phyloP scores from a whole-genome alignment of 148 eudicot species.

The Arctostaphylos glauca region DNA sequence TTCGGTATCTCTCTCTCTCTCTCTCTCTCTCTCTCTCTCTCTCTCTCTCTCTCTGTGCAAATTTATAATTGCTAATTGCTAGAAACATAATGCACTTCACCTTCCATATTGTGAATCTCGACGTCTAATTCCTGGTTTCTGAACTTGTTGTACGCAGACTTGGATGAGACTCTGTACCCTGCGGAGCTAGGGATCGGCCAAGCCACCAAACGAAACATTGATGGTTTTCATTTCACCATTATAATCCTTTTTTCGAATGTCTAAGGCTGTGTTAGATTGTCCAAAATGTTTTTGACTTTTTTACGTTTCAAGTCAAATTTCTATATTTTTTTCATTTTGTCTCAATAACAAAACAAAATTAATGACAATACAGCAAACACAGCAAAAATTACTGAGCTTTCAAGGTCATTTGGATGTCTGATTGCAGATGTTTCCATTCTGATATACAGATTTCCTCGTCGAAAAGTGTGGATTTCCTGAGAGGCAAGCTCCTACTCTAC shows the following conservation, averaged over 20 bases:
- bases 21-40: conserved; percentile 9
- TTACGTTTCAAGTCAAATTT: too few species aligned
- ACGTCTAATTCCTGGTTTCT: background rate
- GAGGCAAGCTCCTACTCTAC: conserved; percentile 55
- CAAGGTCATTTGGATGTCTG: background rate
- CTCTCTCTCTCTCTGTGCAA: too few species aligned
- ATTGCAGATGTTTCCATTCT: background rate
- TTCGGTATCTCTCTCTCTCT: conserved; percentile 40
- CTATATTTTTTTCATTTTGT: background rate
- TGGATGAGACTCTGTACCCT: conserved; percentile 89
- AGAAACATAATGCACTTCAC: background rate
- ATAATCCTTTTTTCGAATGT: background rate
- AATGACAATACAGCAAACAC: background rate
- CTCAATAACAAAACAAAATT: background rate
- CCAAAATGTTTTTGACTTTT: background rate
- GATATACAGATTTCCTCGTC: conserved; percentile 57
- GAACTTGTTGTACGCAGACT: conserved; percentile 44
- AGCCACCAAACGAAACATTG: conserved; percentile 62
- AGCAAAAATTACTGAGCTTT: background rate
- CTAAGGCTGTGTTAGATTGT: background rate
- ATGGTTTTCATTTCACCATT: conserved; percentile 36
- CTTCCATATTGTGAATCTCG: background rate
- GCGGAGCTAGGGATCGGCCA: conserved; percentile 55
- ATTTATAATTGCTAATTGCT: background rate
- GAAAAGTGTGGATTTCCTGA: conserved; percentile 64